phyloP scores from a whole-genome alignment of 768 basidiomycete genomes.

The Mycena maculata region DNA sequence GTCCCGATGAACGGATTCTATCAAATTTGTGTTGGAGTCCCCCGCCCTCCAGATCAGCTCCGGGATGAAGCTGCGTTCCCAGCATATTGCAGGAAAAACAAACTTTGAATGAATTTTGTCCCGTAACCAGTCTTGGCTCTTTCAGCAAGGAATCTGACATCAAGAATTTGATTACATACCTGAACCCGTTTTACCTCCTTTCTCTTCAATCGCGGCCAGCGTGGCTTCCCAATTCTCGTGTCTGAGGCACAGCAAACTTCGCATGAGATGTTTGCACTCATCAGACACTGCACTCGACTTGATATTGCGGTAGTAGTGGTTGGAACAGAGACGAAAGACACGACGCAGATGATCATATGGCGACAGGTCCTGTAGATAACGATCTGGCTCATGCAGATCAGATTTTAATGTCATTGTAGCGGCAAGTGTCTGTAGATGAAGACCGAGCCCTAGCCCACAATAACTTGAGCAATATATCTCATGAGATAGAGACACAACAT shows the following conservation, averaged over 20 bases:
- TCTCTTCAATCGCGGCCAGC: not conserved
- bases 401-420: not conserved
- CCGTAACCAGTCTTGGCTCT: no score
- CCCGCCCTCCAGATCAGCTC: constrained; percentile 33
- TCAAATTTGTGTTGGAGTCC: constrained; percentile 24
- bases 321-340: constrained; percentile 10
- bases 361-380: not conserved
- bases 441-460: not conserved
- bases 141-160: no score
- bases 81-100: constrained; percentile 32
- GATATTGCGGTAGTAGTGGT: constrained; percentile 15
- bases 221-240: constrained; percentile 22
- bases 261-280: constrained; percentile 1
- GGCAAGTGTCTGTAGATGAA: not conserved
- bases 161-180: not conserved
- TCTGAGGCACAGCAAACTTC: constrained; percentile 5
- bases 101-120: constrained; percentile 37
- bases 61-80: constrained; percentile 36
- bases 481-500: not conserved
- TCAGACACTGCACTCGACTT: not conserved
- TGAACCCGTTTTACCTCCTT: constrained; percentile 13
- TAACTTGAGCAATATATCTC: no score
- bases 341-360: constrained; percentile 21
- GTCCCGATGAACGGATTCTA: constrained; percentile 28
- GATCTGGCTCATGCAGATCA: constrained; percentile 16